phyloP scores from a whole-genome alignment of 2,329 filamentous ascomycete genomes.

The Botrytis porri region DNA sequence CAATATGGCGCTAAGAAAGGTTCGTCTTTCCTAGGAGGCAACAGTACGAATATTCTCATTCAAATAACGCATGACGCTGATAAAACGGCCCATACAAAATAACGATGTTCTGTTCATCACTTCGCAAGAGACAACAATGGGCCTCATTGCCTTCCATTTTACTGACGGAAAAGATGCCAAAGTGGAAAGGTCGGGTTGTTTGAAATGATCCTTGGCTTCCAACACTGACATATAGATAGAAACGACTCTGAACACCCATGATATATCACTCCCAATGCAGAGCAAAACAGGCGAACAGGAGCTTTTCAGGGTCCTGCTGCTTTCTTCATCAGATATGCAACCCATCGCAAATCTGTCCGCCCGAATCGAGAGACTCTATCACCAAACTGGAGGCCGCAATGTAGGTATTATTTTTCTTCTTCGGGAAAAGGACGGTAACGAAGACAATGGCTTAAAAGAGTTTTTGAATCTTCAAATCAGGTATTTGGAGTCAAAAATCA shows the following conservation, averaged over 20 bases:
- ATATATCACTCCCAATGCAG: slow-evolving; percentile 34
- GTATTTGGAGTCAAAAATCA: slow-evolving; percentile 22
- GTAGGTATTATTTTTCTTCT: slow-evolving; percentile 38
- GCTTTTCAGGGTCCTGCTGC: slow-evolving; percentile 32
- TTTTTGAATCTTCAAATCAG: slow-evolving; percentile 36
- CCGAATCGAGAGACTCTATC: slow-evolving; percentile 37
- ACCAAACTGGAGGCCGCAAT: slow-evolving; percentile 35
- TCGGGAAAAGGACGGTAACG: slow-evolving; percentile 24
- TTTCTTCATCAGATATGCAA: slow-evolving; percentile 33
- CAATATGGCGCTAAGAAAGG: neutral
- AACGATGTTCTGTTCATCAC: slow-evolving; percentile 37
- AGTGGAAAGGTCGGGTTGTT: slow-evolving; percentile 35
- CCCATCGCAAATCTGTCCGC: slow-evolving; percentile 22
- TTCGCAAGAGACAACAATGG: slow-evolving; percentile 37
- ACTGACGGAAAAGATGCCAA: slow-evolving; percentile 27
- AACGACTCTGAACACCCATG: slow-evolving; percentile 32
- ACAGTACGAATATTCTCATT: neutral
- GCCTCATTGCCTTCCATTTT: slow-evolving; percentile 31
- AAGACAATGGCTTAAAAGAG: slow-evolving; percentile 29
- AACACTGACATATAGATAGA: slow-evolving; percentile 28
- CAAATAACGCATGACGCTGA: neutral
- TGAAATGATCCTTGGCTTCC: neutral
- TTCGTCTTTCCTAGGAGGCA: neutral
- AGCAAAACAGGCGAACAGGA: slow-evolving; percentile 21
- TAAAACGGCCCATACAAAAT: neutral